Base-by-base conservation (phyloP, 192 early-diverging fungal species). In the Chytriomyces sp. region DNA sequence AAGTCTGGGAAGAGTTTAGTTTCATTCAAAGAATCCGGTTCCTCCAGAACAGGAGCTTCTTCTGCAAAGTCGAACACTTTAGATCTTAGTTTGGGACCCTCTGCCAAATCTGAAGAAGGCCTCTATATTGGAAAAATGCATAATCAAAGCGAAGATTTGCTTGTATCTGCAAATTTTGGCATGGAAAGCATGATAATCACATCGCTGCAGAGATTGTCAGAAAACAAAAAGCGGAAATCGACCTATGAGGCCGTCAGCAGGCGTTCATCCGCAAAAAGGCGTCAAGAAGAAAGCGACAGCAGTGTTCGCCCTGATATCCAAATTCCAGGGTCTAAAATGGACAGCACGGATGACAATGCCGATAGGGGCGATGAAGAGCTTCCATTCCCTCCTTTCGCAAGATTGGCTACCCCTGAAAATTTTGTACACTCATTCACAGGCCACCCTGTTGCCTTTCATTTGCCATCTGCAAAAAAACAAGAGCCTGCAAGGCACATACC, bases 151-250 rank as follows among this genome's bases (percentile, higher is more conserved):
- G n/a, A n/a, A n/a, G n/a, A n/a, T n/a, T n/a, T n/a, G n/a, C n/a
- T n/a, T n/a, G n/a, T n/a, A n/a, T n/a, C n/a, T n/a, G 58, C 59
- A 3, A 39, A 33, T 54, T 64, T 52, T 49, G 30, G 39, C 28
- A 54, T 70, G 3, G 52, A 77, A 41, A 67, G 59, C 17, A 79
- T 79, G 78, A 37, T 79, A 8, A 65, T 79, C 49, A 76, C 73
- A 5, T 73, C 70, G 37, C 36, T 75, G 3, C 25, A 71, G 26
- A 55, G 68, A n/a, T 28, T 79, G n/a, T 56, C 66, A 3, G 63
- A 70, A 66, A 75, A 79, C 49, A 69, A 71, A 30, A 41, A 64
- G 10, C 34, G 64, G 41, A 71, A 78, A 52, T 72, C 64, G 10
- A 49, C 37, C 41, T 30, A 31, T 55, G 39, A 40, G 28, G 3